phyloP scores from a whole-genome alignment of 306 rosid genomes.

The Quercus ilex region DNA sequence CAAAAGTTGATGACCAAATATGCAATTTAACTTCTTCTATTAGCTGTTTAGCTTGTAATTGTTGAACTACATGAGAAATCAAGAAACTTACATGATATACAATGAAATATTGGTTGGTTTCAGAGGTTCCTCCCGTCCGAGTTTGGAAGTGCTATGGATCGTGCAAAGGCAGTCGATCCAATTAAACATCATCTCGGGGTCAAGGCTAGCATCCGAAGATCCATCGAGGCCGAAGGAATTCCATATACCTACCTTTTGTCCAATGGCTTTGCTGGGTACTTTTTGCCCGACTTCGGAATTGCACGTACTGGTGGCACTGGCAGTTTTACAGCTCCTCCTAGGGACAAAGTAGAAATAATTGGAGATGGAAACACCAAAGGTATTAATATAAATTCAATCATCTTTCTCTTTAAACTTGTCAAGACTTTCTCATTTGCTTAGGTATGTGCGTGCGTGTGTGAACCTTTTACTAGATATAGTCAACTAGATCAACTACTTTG shows the following conservation, averaged over 20 bases:
- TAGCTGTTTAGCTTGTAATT: background rate
- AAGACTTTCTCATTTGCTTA: no score
- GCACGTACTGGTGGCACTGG: background rate
- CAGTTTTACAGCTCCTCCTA: constrained; percentile 42
- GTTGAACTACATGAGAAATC: background rate
- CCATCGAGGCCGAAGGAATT: constrained; percentile 28
- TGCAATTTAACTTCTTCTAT: no score
- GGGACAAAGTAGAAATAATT: constrained; percentile 30
- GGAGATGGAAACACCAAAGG: constrained; percentile 56
- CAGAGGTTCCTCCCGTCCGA: constrained; percentile 49
- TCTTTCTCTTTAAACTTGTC: background rate
- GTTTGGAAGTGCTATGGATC: constrained; percentile 40
- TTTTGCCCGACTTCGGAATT: constrained; percentile 27
- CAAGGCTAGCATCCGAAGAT: constrained; percentile 19
- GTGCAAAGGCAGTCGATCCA: constrained; percentile 32
- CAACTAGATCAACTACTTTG: background rate
- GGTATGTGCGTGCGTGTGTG: no score
- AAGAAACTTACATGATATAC: no score
- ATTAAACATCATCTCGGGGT: background rate
- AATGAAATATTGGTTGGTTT: background rate
- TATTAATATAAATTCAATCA: background rate
- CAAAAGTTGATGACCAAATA: no score
- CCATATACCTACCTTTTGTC: constrained; percentile 22
- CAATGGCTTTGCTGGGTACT: constrained; percentile 31
- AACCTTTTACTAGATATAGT: background rate